Base-by-base conservation (phyloP, 2,329 filamentous ascomycete genomes). In the Paecilomyces fulvus region DNA sequence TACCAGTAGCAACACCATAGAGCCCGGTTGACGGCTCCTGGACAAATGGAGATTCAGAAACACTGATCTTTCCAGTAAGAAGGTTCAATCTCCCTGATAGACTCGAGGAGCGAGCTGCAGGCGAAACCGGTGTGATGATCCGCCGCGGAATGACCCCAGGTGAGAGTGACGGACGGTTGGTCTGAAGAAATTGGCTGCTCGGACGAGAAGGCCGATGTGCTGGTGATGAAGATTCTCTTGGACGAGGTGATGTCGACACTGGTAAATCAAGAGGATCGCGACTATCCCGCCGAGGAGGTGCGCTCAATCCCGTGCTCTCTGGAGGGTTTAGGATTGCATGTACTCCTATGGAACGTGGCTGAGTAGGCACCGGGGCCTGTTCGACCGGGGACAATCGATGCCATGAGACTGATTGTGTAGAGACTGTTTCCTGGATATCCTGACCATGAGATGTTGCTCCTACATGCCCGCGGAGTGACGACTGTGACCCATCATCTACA, bases 271-370 rank as follows among this genome's bases (percentile, higher is more conserved):
- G 55, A 23, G 57, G 54, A 54, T 71, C 70, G 25, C 67, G 64
- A 46, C 54, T 60, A 46, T 58, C 55, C 43, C 62, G 59, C 20
- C 55, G 33, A 51, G 55, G n/a, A 31, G 56, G 49, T n/a, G 55
- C 48, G 28, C 58, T 64, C n/a, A 60, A 33, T n/a, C 57, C 56
- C 30, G 63, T 53, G 53, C 67, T 67, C 21, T 67, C 59, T 4
- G 71, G 64, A 10, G 69, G 71, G 51, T 75, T 75, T 58, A 75
- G 59, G 55, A 75, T 75, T 10, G 73, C 65, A 56, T 73, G 71
- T n/a, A 75, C 70, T 9, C 70, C 72, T 58, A 74, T 70, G 25
- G 71, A 67, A 46, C 72, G 69, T 49, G 68, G 65, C 49, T 65
- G 64, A 6, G 63, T 58, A 14, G 65, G 59, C 51, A 66, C 65